Base-by-base conservation (phyloP, 768 basidiomycete genomes). In the Erythrobasidium yunnanense region DNA sequence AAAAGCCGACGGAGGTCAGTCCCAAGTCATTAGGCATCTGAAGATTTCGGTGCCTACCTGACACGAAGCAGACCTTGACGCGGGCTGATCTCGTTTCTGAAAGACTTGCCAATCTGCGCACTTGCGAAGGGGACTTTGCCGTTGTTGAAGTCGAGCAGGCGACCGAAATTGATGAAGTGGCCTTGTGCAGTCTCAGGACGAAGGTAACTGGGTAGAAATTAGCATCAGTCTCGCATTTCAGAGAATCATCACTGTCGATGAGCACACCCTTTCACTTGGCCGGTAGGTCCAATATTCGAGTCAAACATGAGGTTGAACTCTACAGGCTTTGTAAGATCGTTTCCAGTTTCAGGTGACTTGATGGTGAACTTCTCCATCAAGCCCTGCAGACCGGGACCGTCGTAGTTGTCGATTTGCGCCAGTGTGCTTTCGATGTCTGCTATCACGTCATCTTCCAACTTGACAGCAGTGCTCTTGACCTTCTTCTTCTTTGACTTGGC, bases 261-360 rank as follows among this genome's bases (percentile, higher is more conserved):
- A 25, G 72, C 83, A 72, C 72, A 90, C 87, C 91, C 92, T 72
- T 90, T 90, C 77, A 93, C 85, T 76, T 95, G 90, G 27, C 95
- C 93, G 1, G 93, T 96, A 15, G 93, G 93, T 22, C 93, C 95
- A 73, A 99, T 96, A 78, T 87, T 89, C 74, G 87, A 90, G 53
- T 88, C 85, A 77, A 99, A 97, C 95, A 99, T 97, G 74, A 97
- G 83, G 78, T 97, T 99, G 81, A 97, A 99, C 75, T 86, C 84
- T 73, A 89, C 87, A 7, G 95, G 95, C 75, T 92, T 90, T 50
- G 86, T 81, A 30, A 97, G 86, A 73, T 88, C 86, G 76, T 99
- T 96, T 72, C 83, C 87, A 0, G 92, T 93, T 69, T 88, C 88
- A 1, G 93, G 93, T 75, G 92, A 93, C 54, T 81, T 80, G 74